Base-by-base conservation (phyloP, 2,329 filamentous ascomycete species). In the Alternaria tenuissima region DNA sequence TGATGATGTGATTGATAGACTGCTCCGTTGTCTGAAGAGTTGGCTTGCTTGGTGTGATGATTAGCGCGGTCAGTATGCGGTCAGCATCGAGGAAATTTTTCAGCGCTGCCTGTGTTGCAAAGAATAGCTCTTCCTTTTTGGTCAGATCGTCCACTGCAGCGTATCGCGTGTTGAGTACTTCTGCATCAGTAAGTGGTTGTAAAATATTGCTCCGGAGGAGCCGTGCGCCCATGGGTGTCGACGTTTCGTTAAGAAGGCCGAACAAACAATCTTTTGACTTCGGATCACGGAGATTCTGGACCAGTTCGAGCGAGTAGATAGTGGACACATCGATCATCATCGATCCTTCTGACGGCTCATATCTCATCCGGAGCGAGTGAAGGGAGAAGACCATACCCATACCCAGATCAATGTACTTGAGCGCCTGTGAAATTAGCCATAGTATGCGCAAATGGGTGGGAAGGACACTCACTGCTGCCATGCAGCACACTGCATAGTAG, bases 251-350 rank as follows among this genome's bases (percentile, higher is more conserved):
- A 46, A 99, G 80, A 0, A 98, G 78, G 0, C 94, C 94, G 64
- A 94, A 94, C 0, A 99, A 81, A 65, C 90, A 94, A 39, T 94
- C 88, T 64, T 89, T 92, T 0, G 93, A 96, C 66, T 91, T 93
- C 0, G 88, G 73, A 67, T 90, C 89, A 12, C 91, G 89, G 0
- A 94, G 74, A 66, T 97, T 99, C 70, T 97, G 93, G 26, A 98
- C 91, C 6, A 99, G 84, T 76, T 99, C 95, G 3, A 99, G 83
- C 0, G 93, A 93, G 38, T 89, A 86, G 28, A 97, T 92, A 0
- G 94, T 96, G 0, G 92, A 90, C 3, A 95, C 85, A 71, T 97
- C 94, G 68, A 98, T 96, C 87, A 96, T 92, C 94, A 98, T 97
- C 0, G 93, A 92, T 24, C 94, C 91, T 73, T 96, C 92, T 0